phyloP scores from a whole-genome alignment of 2,329 filamentous ascomycete species.

The Botryosphaeria agaves region DNA sequence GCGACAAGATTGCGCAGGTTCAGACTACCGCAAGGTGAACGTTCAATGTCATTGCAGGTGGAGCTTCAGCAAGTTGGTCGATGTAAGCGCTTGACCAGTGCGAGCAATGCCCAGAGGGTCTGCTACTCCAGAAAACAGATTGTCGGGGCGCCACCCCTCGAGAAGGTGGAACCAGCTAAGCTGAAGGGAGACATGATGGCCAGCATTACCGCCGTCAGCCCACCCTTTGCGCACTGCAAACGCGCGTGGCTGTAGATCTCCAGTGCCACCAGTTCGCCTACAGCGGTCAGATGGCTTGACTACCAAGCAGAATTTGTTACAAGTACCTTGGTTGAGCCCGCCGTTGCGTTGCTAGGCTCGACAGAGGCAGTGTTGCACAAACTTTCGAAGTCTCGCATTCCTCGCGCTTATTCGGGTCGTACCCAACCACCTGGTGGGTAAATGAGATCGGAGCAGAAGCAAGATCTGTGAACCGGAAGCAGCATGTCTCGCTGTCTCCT shows the following conservation, averaged over 20 bases:
- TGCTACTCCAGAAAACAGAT: not conserved
- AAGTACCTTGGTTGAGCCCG: not conserved
- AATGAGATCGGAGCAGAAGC: too few species aligned
- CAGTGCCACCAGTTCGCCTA: slow-evolving; percentile 1
- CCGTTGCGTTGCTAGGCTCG: not conserved
- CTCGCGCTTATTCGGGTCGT: too few species aligned
- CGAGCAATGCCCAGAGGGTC: not conserved
- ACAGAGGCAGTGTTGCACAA: not conserved
- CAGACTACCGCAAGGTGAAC: not conserved
- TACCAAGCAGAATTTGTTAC: not conserved
- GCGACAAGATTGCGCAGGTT: not conserved
- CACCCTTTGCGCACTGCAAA: not conserved
- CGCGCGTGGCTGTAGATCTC: not conserved
- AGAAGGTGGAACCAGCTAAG: not conserved
- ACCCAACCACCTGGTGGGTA: too few species aligned
- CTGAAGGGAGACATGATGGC: not conserved
- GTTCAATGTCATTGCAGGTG: not conserved
- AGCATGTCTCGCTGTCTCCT: not conserved
- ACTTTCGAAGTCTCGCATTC: not conserved
- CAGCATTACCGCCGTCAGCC: not conserved
- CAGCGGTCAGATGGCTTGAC: not conserved
- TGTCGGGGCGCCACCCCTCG: not conserved
- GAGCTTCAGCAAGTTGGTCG: not conserved
- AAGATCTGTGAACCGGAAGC: not conserved
- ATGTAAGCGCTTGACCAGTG: too few species aligned